Base-by-base conservation (phyloP, 805 yeast species). In the Ogataea minuta region DNA sequence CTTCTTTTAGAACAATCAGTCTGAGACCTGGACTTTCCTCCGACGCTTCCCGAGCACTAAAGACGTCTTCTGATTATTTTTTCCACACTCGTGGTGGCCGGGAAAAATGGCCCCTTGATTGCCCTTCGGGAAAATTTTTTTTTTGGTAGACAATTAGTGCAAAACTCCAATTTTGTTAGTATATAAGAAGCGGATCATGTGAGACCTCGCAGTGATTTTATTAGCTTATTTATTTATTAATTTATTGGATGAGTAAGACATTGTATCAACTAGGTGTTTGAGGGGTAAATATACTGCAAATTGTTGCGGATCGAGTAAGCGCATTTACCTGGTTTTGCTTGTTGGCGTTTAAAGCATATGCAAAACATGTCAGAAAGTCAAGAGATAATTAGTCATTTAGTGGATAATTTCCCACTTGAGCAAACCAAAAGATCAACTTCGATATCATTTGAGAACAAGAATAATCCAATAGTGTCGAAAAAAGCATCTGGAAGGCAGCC, bases 371-470 rank as follows among this genome's bases (percentile, higher is more conserved):
- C 43, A 23, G 43, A 39, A 13, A 28, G 14, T 12, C 25, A 23
- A 28, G 43, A 39, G 14, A 7, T 14, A 17, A 4, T n/a, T 6
- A 33, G 11, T 16, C 31, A 27, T 16, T 11, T 21, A 15, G 19
- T 29, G 28, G 36, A 29, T 10, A 9, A 15, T 23, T n/a, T 14
- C 9, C 31, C 39, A 7, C 17, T 10, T 2, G 39, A 29, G 9
- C 33, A 12, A 21, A n/a, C 12, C 9, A 38, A 31, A 31, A 39
- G 37, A 29, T 19, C 39, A 9, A 23, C 48, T 5, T 28, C 46
- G 1, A 43, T 52, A 12, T 42, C 59, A 1, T 54, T 53, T 32
- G 54, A 50, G 16, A 26, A 44, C 7, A 39, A 40, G 6, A 27
- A 39, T 12, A 47, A 54, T 11, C 32, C 49, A 6, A 12, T 42